Conservation (phyloP, 768 basidiomycete species). For the Pleurotus ostreatus region DNA sequence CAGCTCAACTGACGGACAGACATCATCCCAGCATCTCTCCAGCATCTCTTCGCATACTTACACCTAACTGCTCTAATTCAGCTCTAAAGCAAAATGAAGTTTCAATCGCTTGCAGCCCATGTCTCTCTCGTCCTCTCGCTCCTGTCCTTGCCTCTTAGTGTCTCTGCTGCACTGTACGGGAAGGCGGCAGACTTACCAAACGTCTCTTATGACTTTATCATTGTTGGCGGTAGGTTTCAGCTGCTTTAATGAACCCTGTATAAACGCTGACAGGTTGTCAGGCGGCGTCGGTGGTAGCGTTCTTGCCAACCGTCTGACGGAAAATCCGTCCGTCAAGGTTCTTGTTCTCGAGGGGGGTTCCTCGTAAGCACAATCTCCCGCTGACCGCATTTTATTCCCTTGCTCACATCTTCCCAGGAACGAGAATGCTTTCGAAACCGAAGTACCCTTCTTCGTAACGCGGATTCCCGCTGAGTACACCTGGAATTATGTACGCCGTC, state of each 20-base stretch:
- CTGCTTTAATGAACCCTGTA: neutral
- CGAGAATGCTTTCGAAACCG: constrained; percentile 11
- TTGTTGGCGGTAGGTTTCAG: constrained; percentile 23
- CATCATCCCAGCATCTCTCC: too few relatives aligned
- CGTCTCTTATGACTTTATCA: constrained; percentile 23
- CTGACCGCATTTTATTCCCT: neutral
- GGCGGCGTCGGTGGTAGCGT: constrained; percentile 24
- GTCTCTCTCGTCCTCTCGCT: neutral
- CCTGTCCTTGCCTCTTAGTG: neutral
- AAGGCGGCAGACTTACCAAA: neutral
- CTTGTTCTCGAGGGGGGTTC: constrained; percentile 20
- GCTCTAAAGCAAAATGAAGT: neutral
- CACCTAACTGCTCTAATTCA: too few relatives aligned
- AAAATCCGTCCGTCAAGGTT: constrained; percentile 17
- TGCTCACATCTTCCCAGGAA: constrained; percentile 7
- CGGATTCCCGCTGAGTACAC: constrained; percentile 7
- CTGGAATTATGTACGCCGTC: constrained; percentile 8
- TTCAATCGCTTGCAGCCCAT: neutral
- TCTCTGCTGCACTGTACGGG: neutral
- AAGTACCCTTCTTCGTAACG: constrained; percentile 12
- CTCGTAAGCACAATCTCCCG: constrained; percentile 3
- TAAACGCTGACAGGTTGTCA: constrained; percentile 3
- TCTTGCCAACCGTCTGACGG: constrained; percentile 21
- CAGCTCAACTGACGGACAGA: too few relatives aligned
- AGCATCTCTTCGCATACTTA: too few relatives aligned